Conservation (phyloP, 75 land plant genomes). For the Azolla pinnata region DNA sequence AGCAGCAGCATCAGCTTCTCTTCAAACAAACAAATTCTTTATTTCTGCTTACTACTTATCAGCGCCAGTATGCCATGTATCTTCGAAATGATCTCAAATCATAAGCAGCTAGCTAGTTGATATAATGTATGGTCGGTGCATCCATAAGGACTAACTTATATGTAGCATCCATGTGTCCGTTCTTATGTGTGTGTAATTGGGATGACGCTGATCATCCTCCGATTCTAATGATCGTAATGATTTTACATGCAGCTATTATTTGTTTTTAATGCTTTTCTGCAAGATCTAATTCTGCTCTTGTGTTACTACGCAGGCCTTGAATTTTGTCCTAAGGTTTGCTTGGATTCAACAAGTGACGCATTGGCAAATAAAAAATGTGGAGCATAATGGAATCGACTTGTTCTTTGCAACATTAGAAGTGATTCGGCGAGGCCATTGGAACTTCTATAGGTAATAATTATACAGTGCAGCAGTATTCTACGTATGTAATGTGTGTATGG, state of each 20-base stretch:
- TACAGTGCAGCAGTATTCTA: no score
- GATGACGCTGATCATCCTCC: neutral
- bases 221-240: neutral
- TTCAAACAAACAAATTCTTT: constrained; percentile 6
- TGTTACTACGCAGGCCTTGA: constrained; percentile 67
- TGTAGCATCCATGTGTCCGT: no score
- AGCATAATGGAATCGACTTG: constrained; percentile 43
- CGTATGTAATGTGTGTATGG: no score
- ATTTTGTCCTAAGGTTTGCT: constrained; percentile 62
- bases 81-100: neutral
- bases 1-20: no score
- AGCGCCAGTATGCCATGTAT: neutral
- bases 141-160: no score
- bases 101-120: neutral
- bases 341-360: constrained; percentile 68
- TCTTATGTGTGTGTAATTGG: no score
- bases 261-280: neutral
- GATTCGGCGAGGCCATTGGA: constrained; percentile 88
- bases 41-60: neutral
- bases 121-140: no score
- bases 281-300: constrained; percentile 1
- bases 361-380: constrained; percentile 34
- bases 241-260: no score
- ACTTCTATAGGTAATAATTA: constrained; percentile 65
- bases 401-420: constrained; percentile 69